These are phyloP conservation scores for Nemophila menziesii DNA, from an alignment of 257 asterid genomes.

Conservation along the genomic window DNA sequence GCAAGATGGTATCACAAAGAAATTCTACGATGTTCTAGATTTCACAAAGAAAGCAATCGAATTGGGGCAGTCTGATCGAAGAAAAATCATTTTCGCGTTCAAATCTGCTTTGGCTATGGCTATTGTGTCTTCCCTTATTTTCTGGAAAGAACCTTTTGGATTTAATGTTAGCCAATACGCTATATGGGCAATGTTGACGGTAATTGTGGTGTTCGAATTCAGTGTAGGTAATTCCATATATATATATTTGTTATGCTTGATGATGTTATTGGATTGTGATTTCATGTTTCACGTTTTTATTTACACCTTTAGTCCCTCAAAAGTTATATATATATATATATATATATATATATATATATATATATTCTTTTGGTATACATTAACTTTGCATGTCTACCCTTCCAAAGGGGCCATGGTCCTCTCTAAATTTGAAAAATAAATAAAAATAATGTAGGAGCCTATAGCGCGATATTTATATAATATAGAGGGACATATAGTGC, in stretches of 20 bases:
- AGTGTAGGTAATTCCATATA: slow-evolving; percentile 21
- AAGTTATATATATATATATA: no score
- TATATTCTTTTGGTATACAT: no score
- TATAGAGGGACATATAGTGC: no score
- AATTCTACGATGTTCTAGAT: slow-evolving; percentile 9
- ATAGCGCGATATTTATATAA: no score
- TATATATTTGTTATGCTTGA: not conserved
- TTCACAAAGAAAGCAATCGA: slow-evolving; percentile 19
- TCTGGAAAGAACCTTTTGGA: slow-evolving; percentile 27
- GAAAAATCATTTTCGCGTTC: slow-evolving; percentile 27
- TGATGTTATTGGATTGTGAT: not conserved
- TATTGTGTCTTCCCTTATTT: slow-evolving; percentile 30
- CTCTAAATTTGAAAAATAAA: no score
- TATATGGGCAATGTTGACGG: slow-evolving; percentile 41
- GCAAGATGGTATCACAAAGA: not conserved
- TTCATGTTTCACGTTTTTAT: no score
- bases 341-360: no score
- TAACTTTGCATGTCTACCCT: no score
- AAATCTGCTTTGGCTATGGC: slow-evolving; percentile 37
- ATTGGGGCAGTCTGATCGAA: slow-evolving; percentile 36
- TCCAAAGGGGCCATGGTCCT: no score
- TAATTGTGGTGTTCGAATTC: slow-evolving; percentile 41
- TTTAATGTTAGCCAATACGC: slow-evolving; percentile 30
- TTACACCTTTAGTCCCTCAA: no score
- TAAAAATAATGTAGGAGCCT: no score